Conservation (phyloP, 257 asterid species). For the Scutellaria minor region DNA sequence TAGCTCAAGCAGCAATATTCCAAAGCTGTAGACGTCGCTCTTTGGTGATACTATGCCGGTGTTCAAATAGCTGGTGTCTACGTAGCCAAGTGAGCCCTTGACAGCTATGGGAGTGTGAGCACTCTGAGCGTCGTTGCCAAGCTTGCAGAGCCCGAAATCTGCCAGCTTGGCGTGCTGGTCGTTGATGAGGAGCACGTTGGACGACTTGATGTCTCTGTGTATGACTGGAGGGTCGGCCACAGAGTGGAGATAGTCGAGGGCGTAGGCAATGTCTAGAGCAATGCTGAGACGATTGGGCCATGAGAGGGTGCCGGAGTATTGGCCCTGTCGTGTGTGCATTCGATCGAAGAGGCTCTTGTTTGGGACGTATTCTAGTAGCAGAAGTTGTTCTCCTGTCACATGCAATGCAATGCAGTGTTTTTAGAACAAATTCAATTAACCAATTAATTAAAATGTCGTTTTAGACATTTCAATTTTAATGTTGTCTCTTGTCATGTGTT, state of each 20-base stretch:
- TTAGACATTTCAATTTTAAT: no score
- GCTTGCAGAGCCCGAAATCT: constrained; percentile 82
- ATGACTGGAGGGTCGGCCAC: constrained; percentile 78
- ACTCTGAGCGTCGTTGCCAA: constrained; percentile 54
- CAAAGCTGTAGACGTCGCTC: constrained; percentile 83
- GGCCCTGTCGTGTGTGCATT: constrained; percentile 71
- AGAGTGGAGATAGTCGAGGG: constrained; percentile 76
- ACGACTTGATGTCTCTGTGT: constrained; percentile 77
- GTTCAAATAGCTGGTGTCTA: constrained; percentile 61
- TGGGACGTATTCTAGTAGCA: constrained; percentile 73
- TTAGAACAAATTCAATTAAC: no score
- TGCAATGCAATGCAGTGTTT: background rate
- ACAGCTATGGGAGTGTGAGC: constrained; percentile 61
- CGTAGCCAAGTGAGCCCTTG: constrained; percentile 78
- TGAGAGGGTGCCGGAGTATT: constrained; percentile 50
- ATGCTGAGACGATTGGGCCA: constrained; percentile 69
- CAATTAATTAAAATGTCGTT: no score
- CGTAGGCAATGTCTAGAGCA: constrained; percentile 74
- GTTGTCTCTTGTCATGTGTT: no score
- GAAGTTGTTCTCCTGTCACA: constrained; percentile 73
- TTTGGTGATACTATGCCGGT: constrained; percentile 70
- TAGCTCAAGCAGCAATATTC: constrained; percentile 70
- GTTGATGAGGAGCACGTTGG: constrained; percentile 58
- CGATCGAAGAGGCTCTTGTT: constrained; percentile 78
- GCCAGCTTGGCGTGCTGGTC: constrained; percentile 75